Conservation (phyloP, 805 yeast species). For the Kodamaea lidongshanica region DNA sequence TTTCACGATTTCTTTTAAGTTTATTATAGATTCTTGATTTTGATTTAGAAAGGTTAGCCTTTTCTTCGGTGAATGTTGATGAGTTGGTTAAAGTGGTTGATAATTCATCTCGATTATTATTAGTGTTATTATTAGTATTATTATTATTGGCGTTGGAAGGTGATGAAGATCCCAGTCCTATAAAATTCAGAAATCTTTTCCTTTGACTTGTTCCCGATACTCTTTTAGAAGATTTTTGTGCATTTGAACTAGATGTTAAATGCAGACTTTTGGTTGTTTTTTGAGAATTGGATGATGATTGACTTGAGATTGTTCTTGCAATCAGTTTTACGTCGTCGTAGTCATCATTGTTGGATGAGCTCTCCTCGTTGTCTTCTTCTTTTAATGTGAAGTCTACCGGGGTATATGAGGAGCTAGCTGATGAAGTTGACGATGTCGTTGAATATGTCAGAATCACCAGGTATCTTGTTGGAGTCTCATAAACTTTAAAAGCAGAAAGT, state of each 20-base stretch:
- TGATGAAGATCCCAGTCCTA: conserved; percentile 9
- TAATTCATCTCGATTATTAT: not conserved
- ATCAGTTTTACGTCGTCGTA: conserved; percentile 13
- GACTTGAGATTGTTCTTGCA: conserved; percentile 11
- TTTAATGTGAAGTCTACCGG: conserved; percentile 11
- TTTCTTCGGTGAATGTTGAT: conserved; percentile 2
- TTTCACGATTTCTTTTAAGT: conserved; percentile 33
- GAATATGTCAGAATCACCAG: conserved; percentile 4
- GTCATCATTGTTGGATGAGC: conserved; percentile 10
- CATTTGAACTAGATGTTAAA: conserved; percentile 1
- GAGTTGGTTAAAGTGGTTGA: conserved; percentile 8
- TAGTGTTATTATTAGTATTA: not conserved
- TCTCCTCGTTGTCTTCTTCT: conserved; percentile 16
- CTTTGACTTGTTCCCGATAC: conserved; percentile 8
- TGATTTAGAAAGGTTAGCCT: conserved; percentile 10
- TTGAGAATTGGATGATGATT: conserved; percentile 10
- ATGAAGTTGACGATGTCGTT: conserved; percentile 1
- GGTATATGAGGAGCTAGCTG: conserved; percentile 4
- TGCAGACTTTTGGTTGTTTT: conserved; percentile 7
- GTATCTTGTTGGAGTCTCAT: conserved; percentile 15
- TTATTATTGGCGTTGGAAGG: conserved; percentile 4
- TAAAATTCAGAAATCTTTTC: conserved; percentile 17
- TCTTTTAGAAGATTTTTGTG: conserved; percentile 5
- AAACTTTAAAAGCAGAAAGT: conserved; percentile 28
- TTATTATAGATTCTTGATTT: conserved; percentile 33